Base-by-base conservation (phyloP, 805 yeast species). In the Maudiozyma pseudohumilis region DNA sequence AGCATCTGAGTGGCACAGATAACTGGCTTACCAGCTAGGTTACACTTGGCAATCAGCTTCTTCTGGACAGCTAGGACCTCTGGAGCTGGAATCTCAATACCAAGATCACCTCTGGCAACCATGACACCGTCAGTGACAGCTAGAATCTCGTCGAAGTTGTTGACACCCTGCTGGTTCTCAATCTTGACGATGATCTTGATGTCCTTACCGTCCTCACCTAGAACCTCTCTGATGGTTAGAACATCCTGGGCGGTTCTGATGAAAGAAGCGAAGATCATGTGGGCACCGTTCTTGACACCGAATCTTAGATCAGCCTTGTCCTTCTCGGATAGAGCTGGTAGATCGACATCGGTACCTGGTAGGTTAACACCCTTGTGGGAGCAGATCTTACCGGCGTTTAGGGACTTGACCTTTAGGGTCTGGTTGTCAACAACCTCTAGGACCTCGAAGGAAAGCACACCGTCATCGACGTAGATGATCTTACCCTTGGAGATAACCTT, bases 81-180 rank as follows among this genome's bases (percentile, higher is more conserved):
- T 49, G 96, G 89, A 50, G 98, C 97, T 52, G 97, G 97, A 60
- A 92, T 92, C 74, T 92, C 98, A 60, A 92, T 92, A 76, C 98
- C 98, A 59, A 92, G 76, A 68, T 92, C 98, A 75, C 98, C 98
- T 72, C 98, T 82, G 59, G 98, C 98, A 65, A 92, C 97, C 98
- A 92, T 92, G 61, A 92, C 96, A 74, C 97, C 98, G 64, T 92
- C 98, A 47, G 98, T 92, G 66, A 79, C 95, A 57, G 64, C 65
- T 63, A 92, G 78, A 61, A 92, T 92, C 47, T 85, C 96, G 67
- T 92, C 98, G 63, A 92, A 92, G 80, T 92, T 92, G 83, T 92
- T 88, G 59, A 92, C 97, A 76, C 98, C 98, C 71, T 92, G 98
- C 73, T 89, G 97, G 75, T 87, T 88, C 75, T 92, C 98, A 63